phyloP scores from a whole-genome alignment of 2,329 filamentous ascomycete species.

The Thelonectria rubi region DNA sequence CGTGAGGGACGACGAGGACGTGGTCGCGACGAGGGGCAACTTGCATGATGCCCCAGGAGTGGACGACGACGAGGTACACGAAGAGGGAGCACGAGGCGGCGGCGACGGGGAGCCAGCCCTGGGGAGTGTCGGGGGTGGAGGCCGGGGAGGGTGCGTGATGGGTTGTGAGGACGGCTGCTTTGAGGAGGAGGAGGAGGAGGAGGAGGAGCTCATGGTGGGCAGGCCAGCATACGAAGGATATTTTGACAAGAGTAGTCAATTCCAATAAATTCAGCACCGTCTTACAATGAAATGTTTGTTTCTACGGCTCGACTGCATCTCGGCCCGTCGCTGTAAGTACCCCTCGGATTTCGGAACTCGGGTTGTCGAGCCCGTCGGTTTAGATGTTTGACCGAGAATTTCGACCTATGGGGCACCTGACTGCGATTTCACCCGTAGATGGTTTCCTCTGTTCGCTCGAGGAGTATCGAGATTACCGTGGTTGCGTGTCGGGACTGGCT shows the following conservation, averaged over 20 bases:
- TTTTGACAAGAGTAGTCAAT: background rate
- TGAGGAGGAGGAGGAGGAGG: no score
- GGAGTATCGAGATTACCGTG: no score
- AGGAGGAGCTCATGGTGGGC: no score
- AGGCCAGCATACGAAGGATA: background rate
- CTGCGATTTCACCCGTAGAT: background rate
- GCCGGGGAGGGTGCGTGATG: background rate
- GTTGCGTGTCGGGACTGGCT: no score
- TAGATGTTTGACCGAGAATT: background rate
- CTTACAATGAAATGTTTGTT: background rate
- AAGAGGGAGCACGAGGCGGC: conserved; percentile 40
- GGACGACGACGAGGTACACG: conserved; percentile 44
- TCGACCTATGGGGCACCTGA: background rate
- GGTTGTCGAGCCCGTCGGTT: background rate
- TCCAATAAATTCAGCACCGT: background rate
- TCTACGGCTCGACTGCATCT: background rate
- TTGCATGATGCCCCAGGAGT: conserved; percentile 46
- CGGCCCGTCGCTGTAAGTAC: background rate
- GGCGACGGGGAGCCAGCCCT: conserved; percentile 32
- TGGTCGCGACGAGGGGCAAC: conserved; percentile 41
- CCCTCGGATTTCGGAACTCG: background rate
- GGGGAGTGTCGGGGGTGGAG: background rate
- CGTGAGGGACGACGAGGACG: conserved; percentile 34
- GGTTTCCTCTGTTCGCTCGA: no score
- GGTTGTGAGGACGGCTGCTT: background rate